Conservation (phyloP, 1,139 yeast species). For the Lodderomyces jiufengensis region DNA sequence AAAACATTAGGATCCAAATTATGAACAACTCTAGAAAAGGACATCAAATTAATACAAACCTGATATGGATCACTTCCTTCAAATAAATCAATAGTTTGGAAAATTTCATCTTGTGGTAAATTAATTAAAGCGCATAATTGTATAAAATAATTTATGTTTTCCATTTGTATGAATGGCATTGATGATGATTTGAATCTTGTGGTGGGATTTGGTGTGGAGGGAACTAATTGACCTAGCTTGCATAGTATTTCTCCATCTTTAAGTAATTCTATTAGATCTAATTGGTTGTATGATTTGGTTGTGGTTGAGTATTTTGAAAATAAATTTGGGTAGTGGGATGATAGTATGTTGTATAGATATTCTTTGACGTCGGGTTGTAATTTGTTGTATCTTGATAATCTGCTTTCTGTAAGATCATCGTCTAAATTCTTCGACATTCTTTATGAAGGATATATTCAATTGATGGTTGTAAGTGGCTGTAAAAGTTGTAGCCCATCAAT, state of each 20-base stretch:
- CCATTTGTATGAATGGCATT: constrained; percentile 89
- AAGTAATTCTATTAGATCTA: constrained; percentile 38
- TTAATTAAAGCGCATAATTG: constrained; percentile 58
- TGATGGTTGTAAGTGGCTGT: too few relatives aligned
- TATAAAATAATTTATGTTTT: constrained; percentile 73
- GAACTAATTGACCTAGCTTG: constrained; percentile 38
- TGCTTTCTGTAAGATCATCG: constrained; percentile 48
- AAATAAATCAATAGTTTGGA: constrained; percentile 76
- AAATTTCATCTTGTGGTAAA: constrained; percentile 78
- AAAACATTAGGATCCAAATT: constrained; percentile 30
- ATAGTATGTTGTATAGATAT: constrained; percentile 39
- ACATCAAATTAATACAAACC: constrained; percentile 67
- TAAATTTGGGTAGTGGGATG: constrained; percentile 11
- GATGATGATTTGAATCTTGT: constrained; percentile 55
- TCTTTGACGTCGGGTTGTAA: constrained; percentile 44
- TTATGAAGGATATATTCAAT: too few relatives aligned
- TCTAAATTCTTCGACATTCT: constrained; percentile 38
- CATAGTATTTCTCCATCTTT: constrained; percentile 70
- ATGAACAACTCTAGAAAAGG: constrained; percentile 57
- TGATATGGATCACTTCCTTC: constrained; percentile 77
- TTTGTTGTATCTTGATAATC: constrained; percentile 47
- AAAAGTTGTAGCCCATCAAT: too few relatives aligned
- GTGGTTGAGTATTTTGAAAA: constrained; percentile 10
- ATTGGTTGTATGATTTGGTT: neutral
- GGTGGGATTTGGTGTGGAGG: constrained; percentile 28